phyloP scores from a whole-genome alignment of 2,329 filamentous ascomycete genomes.

The Scedosporium boydii region DNA sequence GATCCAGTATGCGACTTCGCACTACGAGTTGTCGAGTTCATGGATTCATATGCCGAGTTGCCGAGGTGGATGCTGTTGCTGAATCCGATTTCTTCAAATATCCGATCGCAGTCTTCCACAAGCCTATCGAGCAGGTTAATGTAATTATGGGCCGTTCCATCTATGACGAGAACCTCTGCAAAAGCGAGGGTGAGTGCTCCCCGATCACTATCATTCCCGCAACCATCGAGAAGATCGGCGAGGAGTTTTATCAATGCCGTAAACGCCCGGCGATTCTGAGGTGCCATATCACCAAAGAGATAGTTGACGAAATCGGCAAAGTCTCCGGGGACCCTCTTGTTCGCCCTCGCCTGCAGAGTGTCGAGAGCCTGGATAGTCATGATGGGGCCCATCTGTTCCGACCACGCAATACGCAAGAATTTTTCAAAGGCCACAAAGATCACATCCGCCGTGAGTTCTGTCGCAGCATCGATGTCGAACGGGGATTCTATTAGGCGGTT shows the following conservation, averaged over 20 bases:
- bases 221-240: constrained; percentile 79
- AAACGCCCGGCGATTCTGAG: constrained; percentile 67
- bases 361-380: constrained; percentile 63
- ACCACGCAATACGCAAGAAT: constrained; percentile 81
- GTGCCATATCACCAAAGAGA: constrained; percentile 56
- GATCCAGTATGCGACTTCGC: constrained; percentile 61
- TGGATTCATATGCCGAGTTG: constrained; percentile 42
- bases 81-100: constrained; percentile 59
- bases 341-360: constrained; percentile 60
- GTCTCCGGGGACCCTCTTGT: constrained; percentile 60
- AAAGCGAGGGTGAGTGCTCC: constrained; percentile 84
- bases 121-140: constrained; percentile 83
- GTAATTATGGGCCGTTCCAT: constrained; percentile 69
- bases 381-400: constrained; percentile 76
- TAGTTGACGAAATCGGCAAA: constrained; percentile 61
- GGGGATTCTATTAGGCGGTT: constrained; percentile 80
- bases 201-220: constrained; percentile 81
- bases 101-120: constrained; percentile 77
- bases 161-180: constrained; percentile 72
- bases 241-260: constrained; percentile 76
- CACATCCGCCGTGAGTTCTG: constrained; percentile 70
- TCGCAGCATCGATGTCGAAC: constrained; percentile 63
- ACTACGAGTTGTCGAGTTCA: constrained; percentile 44
- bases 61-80: constrained; percentile 29
- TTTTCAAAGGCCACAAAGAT: constrained; percentile 92